Base-by-base conservation (phyloP, 208 protist genomes). In the Phytomonas sp. region DNA sequence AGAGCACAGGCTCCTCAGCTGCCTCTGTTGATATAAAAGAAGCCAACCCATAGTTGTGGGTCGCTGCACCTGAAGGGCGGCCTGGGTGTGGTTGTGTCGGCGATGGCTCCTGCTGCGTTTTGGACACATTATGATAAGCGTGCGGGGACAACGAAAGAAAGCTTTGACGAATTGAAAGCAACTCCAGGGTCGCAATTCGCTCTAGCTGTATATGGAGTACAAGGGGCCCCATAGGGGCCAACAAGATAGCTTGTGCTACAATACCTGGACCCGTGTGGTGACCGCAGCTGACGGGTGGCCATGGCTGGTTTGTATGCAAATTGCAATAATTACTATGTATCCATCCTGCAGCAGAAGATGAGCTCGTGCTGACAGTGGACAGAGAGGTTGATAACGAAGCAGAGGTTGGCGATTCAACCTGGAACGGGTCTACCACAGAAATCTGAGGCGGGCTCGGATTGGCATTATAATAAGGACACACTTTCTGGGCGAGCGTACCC, bases 181-280 rank as follows among this genome's bases (percentile, higher is more conserved):
- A 8, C 34, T 37, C 34, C 34, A 37, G 3, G 34, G 34, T 37
- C 8, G 34, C 34, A 37, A 8, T 8, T 3, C 34, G 34, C 65
- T 88, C 75, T 52, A 83, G 79, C 77, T 89, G 77, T 16, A 86
- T 66, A 69, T 89, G 82, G 26, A 92, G 67, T 11, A 89, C 19
- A 31, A 92, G 81, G 19, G 87, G 84, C 0, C 87, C 87, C 16
- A 77, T 74, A 29, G 87, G 84, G 62, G 72, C 76, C 29, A 89
- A 67, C 64, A 89, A 77, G 62, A 92, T 66, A 19, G 84, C 84
- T 71, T 92, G 83, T 10, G 75, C 82, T 23, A 71, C 63, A 11
- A 86, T 75, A 29, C 78, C 79, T 0, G 72, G 67, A 30, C 74
- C 73, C 6, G 68, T 30, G 37, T 80, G 82, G 26, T 59, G 61